Evolutionary conservation across 225 moss, liverwort and hornwort genomes (phyloP), one percentile per base, ranked within the genome.

Genomic region (Polytrichum commune): DNA sequence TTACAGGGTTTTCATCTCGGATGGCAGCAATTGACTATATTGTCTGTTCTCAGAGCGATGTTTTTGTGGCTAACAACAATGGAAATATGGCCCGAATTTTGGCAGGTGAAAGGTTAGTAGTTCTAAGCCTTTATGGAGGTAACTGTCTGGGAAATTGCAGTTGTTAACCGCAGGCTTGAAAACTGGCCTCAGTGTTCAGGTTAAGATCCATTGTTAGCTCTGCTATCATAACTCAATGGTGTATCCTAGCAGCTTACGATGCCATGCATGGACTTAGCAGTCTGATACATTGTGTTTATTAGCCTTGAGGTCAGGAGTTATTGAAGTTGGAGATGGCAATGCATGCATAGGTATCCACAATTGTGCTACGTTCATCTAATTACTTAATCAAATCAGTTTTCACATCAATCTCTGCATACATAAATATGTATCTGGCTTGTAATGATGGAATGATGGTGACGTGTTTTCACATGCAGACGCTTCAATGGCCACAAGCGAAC

Each of bases 21-120:
- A 86, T 98, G 92, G 98, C 98, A 35, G 98, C 98, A 28, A 91
- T 98, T n/a, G 98, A 98, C 80, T 98, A 98, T 65, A 91, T 93
- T 65, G 98, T 95, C n/a, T 98, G 98, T 68, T 95, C 90, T 46
- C 81, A 91, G 73, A 98, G 98, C 78, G 83, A 98, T 82, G 98
- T 91, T 46, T 98, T 98, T 84, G 98, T 93, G 71, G 90, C 98
- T 28, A 98, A 98, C 69, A 98, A 98, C 66, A 98, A 98, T 61
- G 98, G 95, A 25, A 98, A 98, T 55, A 98, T 98, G 98, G 95
- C 98, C 38, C 85, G 91, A 62, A 91, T 98, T 64, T 83, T 98
- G 70, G 95, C 98, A 63, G 98, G 98, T 29, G 92, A 95, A 84
- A 93, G 97, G 94, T 96, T 73, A 29, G 46, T 46, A 46, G 46